Conservation (phyloP, 2,329 filamentous ascomycete species). For the Ophiocordyceps unilateralis region DNA sequence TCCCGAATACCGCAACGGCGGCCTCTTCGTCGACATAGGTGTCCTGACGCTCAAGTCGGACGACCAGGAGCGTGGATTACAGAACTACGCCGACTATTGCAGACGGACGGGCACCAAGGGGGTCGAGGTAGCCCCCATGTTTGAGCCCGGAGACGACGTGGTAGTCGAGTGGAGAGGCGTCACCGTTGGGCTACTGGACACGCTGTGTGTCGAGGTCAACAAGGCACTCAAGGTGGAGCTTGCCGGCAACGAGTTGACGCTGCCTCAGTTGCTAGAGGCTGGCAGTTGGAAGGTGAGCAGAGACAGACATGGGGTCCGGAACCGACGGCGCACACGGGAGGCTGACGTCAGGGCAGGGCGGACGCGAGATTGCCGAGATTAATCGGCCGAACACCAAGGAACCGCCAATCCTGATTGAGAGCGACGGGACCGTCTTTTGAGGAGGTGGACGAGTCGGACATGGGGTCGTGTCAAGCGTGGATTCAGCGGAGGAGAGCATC, state of each 20-base stretch:
- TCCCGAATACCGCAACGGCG: conserved; percentile 85
- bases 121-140: conserved; percentile 38
- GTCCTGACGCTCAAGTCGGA: conserved; percentile 58
- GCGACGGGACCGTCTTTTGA: conserved; percentile 91
- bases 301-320: neutral
- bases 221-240: conserved; percentile 49
- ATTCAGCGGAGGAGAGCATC: neutral
- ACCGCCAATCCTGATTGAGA: conserved; percentile 88
- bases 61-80: conserved; percentile 53
- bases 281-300: conserved; percentile 85
- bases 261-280: conserved; percentile 85
- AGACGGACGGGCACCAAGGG: conserved; percentile 49
- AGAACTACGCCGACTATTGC: conserved; percentile 46
- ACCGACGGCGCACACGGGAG: neutral
- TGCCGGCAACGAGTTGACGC: conserved; percentile 50
- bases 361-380: conserved; percentile 88
- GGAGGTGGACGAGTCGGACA: neutral
- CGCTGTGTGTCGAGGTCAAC: conserved; percentile 32
- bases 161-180: conserved; percentile 50
- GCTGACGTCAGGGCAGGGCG: conserved; percentile 39
- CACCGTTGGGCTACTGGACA: conserved; percentile 42
- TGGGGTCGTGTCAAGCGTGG: no score
- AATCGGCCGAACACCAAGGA: conserved; percentile 92
- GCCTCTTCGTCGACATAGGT: conserved; percentile 71
- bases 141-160: conserved; percentile 40